Base-by-base conservation (phyloP, 805 yeast genomes). In the Kuraishia piskuri region DNA sequence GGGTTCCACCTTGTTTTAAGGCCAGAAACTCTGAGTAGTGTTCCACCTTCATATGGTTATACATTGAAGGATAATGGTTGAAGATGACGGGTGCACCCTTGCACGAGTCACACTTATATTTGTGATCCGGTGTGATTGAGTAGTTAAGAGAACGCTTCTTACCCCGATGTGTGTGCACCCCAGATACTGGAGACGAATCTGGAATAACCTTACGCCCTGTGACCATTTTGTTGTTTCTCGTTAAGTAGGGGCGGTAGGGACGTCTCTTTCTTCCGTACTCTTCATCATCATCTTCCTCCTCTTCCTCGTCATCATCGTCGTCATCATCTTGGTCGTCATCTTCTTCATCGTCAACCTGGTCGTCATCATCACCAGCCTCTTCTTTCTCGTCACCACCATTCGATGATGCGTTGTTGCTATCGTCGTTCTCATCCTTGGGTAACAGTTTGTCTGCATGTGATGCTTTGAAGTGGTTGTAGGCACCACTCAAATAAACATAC, bases 61-160 rank as follows among this genome's bases (percentile, higher is more conserved):
- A 61, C 37, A 61, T 49, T 7, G 62, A 55, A n/a, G 59, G 56
- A 49, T 59, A 62, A 25, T 51, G 58, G 20, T 55, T 49, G 52
- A 54, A 61, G 36, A 55, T 31, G 9, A 46, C 54, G 12, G 50
- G 51, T 10, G 26, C 46, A 17, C 50, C 53, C 1, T 52, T 14
- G 48, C 65, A 62, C 9, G 59, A 48, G 26, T 55, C 58, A 51
- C 65, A 62, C 46, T 54, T 57, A 51, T 57, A 62, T 12, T 52
- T 52, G 6, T 63, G 64, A 40, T 48, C 50, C 37, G 54, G 36
- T 22, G 63, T 58, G 47, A 62, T 53, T 10, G 61, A 50, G 50
- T 60, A 62, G 22, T 59, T 57, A 44, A 57, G 44, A 50, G 56
- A 48, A 37, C 50, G 47, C 23, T 45, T 51, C 31, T 46, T 48